Conservation (phyloP, 139 green algal species). For the Chara braunii region DNA sequence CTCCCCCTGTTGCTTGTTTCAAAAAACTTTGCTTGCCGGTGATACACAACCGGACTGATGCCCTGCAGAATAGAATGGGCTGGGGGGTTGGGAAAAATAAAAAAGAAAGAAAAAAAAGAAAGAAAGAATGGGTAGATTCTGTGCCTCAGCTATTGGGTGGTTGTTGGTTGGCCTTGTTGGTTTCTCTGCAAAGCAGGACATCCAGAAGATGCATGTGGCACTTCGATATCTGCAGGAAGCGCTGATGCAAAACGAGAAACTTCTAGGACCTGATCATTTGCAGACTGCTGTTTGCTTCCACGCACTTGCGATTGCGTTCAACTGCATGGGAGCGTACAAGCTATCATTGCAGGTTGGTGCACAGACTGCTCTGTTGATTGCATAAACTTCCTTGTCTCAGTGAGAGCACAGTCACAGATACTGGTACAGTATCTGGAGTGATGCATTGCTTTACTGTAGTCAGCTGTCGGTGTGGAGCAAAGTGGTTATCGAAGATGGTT, state of each 20-base stretch:
- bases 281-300: slow-evolving; percentile 46
- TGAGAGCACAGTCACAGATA: background rate
- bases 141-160: no score
- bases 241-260: slow-evolving; percentile 28
- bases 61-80: no score
- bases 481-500: background rate
- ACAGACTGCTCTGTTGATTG: background rate
- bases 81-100: no score
- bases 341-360: slow-evolving; percentile 36
- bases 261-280: slow-evolving; percentile 37
- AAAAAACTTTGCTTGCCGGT: no score
- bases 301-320: slow-evolving; percentile 43
- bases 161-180: background rate
- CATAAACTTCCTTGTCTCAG: background rate
- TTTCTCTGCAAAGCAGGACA: slow-evolving; percentile 10
- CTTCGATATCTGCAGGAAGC: slow-evolving; percentile 46
- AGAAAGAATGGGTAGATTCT: no score
- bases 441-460: background rate
- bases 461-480: background rate
- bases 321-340: slow-evolving; percentile 39
- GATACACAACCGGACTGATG: no score
- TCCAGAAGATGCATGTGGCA: slow-evolving; percentile 12
- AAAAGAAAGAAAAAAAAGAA: no score
- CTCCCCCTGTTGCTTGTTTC: no score
- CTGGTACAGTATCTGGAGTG: background rate